Evolutionary conservation across 768 basidiomycete genomes (phyloP), one percentile per base, ranked within the genome.

Genomic region (Russula griseocarnosa): DNA sequence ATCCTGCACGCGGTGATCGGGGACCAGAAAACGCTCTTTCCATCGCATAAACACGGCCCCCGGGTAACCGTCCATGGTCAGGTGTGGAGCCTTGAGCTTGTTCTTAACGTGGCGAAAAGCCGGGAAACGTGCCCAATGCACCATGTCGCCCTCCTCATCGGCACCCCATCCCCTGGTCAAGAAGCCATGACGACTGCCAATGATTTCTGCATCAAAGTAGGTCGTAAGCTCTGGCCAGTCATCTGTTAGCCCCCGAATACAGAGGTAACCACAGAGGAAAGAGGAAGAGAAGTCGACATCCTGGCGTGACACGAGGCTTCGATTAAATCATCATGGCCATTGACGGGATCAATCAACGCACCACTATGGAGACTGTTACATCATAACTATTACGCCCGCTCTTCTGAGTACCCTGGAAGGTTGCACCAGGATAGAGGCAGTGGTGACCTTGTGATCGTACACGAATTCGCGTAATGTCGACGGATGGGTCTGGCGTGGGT

Each of bases 1-100:
- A 74, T 95, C 92, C 74, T 91, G 86, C 34, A 96, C 91, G 63
- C 87, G 84, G 76, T 95, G 92, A 74, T 95, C 92, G 3, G 94
- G 94, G n/a, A 98, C 91, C 58, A 98, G 79, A 75, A 97, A 98
- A 71, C 87, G 81, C 76, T 98, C 96, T 76, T 98, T 98, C 90
- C 94, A 95, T 65, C 96, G 81, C 88, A 98, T 93, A 73, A 98
- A 98, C 34, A 94, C 85, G 28, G 88, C 88, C 1, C 88, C 87
- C 55, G 88, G 82, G 70, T 89, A 86, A 47, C 87, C 79, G 70
- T 90, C 88, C 71, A 96, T 86, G 47, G 90, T 92, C 74, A 92
- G 71, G 66, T 86, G 82, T 0, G 93, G 92, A 71, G 83, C 80
- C 72, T 86, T 83, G 66, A 94, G 81, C 71, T 95, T 91, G 64